phyloP scores from a whole-genome alignment of 2,329 filamentous ascomycete species.

The Claviceps sp. region DNA sequence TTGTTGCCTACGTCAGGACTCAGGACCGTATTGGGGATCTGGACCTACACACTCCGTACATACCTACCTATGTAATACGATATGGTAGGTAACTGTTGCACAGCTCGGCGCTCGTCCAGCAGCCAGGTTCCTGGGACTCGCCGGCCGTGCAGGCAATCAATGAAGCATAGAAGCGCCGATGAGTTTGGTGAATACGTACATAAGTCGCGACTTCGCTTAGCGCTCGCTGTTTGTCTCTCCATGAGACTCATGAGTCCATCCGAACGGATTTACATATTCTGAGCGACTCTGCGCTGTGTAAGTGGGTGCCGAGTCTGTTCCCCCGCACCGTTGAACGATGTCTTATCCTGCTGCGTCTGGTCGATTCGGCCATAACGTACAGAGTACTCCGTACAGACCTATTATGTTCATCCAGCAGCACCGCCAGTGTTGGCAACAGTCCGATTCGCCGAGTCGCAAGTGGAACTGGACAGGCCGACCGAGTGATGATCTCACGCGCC shows the following conservation, averaged over 20 bases:
- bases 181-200: no score
- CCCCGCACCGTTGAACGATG: conserved; percentile 2
- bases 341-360: background rate
- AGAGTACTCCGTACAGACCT: background rate
- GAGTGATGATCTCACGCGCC: conserved; percentile 1
- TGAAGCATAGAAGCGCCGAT: background rate
- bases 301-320: background rate
- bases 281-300: background rate
- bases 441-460: background rate
- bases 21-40: no score
- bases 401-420: background rate
- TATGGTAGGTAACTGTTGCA: background rate
- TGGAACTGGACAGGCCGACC: background rate
- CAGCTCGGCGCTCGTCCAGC: conserved; percentile 1
- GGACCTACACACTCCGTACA: no score
- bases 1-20: background rate
- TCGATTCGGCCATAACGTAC: background rate
- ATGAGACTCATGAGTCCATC: no score
- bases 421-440: background rate
- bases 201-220: background rate
- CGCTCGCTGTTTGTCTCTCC: background rate
- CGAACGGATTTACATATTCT: no score
- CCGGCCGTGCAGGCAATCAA: background rate
- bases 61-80: no score
- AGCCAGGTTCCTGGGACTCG: conserved; percentile 5